These are phyloP conservation scores for Yamadazyma phyllophila DNA, from an alignment of 805 yeast genomes.

Conservation along the genomic window DNA sequence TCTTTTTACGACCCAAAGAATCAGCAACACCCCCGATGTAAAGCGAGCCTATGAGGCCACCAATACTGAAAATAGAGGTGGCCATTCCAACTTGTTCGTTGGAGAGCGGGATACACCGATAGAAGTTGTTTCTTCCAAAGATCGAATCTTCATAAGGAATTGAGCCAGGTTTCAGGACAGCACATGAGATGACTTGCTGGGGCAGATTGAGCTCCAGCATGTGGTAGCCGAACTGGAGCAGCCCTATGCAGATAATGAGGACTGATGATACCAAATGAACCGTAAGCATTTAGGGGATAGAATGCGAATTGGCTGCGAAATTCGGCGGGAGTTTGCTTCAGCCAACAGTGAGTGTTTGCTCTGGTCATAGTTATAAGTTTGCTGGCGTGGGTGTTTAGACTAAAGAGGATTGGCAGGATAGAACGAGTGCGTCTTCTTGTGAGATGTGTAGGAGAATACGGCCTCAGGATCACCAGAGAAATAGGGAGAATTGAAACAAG, in stretches of 20 bases:
- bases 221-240: slow-evolving; percentile 91
- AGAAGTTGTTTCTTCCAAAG: slow-evolving; percentile 39
- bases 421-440: too few species aligned
- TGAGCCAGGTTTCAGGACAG: slow-evolving; percentile 26
- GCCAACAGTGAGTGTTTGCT: too few species aligned
- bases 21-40: slow-evolving; percentile 67
- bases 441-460: too few species aligned
- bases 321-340: background rate
- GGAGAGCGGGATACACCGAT: slow-evolving; percentile 56
- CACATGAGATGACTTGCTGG: slow-evolving; percentile 64
- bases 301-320: background rate
- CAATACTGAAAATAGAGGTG: slow-evolving; percentile 77
- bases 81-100: slow-evolving; percentile 64
- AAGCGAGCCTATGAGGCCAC: slow-evolving; percentile 77
- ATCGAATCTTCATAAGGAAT: slow-evolving; percentile 34
- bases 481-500: too few species aligned
- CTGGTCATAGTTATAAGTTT: too few species aligned
- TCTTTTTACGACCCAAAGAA: slow-evolving; percentile 56
- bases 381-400: too few species aligned
- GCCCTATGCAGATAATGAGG: slow-evolving; percentile 66
- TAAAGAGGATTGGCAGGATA: too few species aligned
- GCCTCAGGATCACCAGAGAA: too few species aligned
- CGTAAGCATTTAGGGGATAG: slow-evolving; percentile 19
- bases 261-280: slow-evolving; percentile 42
- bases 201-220: slow-evolving; percentile 95